phyloP scores from a whole-genome alignment of 768 basidiomycete species.

The Leucocoprinus sp. region DNA sequence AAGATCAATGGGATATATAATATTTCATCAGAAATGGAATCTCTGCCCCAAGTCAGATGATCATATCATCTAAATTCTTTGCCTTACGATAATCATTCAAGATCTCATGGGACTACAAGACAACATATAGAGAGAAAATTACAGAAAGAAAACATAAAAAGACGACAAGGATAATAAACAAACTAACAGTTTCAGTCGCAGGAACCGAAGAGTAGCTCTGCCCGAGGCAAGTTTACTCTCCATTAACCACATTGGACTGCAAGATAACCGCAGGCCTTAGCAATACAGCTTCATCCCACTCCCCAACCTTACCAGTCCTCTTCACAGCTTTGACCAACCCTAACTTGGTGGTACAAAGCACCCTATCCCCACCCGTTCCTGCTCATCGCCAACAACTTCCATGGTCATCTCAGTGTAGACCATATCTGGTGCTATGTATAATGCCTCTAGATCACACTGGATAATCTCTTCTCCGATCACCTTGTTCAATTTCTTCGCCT shows the following conservation, averaged over 20 bases:
- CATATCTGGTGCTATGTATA: slow-evolving; percentile 35
- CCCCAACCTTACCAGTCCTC: slow-evolving; percentile 29
- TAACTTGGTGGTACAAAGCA: slow-evolving; percentile 52
- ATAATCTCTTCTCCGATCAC: slow-evolving; percentile 53
- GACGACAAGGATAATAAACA: neutral
- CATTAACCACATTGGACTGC: slow-evolving; percentile 29
- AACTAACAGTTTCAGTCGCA: neutral
- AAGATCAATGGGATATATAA: no score
- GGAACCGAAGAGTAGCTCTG: slow-evolving; percentile 12
- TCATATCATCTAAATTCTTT: no score
- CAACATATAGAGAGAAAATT: neutral
- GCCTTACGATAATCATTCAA: no score
- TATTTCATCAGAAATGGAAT: no score
- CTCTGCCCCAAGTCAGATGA: no score
- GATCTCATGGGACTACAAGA: neutral
- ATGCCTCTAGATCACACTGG: slow-evolving; percentile 45
- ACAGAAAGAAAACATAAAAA: slow-evolving; percentile 3
- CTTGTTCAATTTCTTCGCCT: slow-evolving; percentile 44
- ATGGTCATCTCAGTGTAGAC: slow-evolving; percentile 32
- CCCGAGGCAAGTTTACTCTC: slow-evolving; percentile 15
- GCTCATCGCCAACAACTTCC: slow-evolving; percentile 28
- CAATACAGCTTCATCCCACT: slow-evolving; percentile 41
- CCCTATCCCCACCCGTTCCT: slow-evolving; percentile 18
- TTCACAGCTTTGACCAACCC: slow-evolving; percentile 38
- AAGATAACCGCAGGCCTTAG: slow-evolving; percentile 51